Evolutionary conservation across 805 yeast genomes (phyloP).

Genomic region (Saccharomycopsis sp.): DNA sequence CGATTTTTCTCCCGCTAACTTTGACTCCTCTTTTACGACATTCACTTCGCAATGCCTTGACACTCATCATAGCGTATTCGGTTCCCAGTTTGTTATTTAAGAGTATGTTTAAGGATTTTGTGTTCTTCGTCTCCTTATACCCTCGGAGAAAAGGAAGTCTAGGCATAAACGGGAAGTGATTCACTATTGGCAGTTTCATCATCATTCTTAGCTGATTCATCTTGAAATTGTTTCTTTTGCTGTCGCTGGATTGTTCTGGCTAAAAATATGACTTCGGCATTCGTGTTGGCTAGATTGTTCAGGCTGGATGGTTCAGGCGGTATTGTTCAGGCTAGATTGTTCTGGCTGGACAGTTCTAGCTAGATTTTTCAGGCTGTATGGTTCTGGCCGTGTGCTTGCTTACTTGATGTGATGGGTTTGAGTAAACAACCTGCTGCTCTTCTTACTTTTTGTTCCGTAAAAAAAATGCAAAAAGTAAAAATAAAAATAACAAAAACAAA

Average conservation of each 20-base stretch:
- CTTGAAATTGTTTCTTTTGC: background rate
- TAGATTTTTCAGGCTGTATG: too few species aligned
- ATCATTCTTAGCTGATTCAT: background rate
- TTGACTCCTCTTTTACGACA: constrained; percentile 55
- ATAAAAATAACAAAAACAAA: background rate
- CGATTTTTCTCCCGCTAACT: constrained; percentile 55
- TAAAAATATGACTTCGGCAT: too few species aligned
- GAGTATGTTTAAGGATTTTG: constrained; percentile 11
- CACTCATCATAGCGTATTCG: constrained; percentile 35
- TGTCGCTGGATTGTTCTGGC: background rate
- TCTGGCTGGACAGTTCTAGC: too few species aligned
- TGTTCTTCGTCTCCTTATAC: constrained; percentile 18
- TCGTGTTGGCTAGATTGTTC: background rate
- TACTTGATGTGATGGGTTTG: too few species aligned
- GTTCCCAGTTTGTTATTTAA: constrained; percentile 8
- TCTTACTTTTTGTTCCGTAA: background rate
- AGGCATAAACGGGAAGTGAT: background rate
- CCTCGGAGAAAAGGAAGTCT: background rate
- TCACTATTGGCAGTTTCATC: background rate
- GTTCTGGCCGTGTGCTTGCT: too few species aligned
- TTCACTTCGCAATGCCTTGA: constrained; percentile 49
- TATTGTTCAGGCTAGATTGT: background rate
- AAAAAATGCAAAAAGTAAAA: background rate
- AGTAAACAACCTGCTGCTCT: too few species aligned
- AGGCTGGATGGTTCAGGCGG: background rate